Conservation (phyloP, 805 yeast species). For the Myxozyma neotropica region DNA sequence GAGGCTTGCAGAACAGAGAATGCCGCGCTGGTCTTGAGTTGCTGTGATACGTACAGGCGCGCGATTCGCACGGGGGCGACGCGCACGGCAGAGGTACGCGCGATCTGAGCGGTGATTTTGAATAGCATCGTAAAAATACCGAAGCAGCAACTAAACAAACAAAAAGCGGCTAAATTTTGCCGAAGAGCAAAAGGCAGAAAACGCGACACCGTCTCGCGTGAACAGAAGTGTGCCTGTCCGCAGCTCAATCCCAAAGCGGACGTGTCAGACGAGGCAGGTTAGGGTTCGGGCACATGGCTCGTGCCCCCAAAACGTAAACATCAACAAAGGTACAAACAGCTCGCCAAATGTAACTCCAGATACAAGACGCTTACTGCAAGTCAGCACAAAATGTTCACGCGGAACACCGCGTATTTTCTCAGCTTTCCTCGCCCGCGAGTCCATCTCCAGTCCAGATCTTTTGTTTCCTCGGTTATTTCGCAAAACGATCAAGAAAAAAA, state of each 20-base stretch:
- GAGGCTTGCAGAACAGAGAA: not conserved
- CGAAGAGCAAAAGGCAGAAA: not conserved
- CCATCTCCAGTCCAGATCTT: no score
- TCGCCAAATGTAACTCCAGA: not conserved
- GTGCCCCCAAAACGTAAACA: not conserved
- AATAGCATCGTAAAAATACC: not conserved
- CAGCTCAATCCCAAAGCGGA: no score
- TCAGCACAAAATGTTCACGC: not conserved
- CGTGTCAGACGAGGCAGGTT: not conserved
- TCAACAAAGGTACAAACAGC: not conserved
- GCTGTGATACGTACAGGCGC: not conserved
- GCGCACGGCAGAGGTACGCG: slow-evolving; percentile 4
- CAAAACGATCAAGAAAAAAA: no score
- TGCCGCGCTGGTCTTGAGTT: not conserved
- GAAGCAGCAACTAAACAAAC: not conserved
- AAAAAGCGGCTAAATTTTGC: not conserved
- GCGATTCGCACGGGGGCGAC: not conserved
- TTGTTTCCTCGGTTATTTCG: no score
- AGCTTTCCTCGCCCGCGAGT: no score
- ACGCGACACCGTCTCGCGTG: not conserved
- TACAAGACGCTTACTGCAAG: not conserved
- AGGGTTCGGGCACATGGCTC: not conserved
- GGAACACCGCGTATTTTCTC: no score
- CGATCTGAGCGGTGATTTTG: not conserved
- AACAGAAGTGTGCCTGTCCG: no score